A percentile compares a stretch with the other conserved stretches of the same genome.
phyloP scores from a whole-genome alignment of 2,329 filamentous ascomycete genomes.

The Xylaria sp. region DNA sequence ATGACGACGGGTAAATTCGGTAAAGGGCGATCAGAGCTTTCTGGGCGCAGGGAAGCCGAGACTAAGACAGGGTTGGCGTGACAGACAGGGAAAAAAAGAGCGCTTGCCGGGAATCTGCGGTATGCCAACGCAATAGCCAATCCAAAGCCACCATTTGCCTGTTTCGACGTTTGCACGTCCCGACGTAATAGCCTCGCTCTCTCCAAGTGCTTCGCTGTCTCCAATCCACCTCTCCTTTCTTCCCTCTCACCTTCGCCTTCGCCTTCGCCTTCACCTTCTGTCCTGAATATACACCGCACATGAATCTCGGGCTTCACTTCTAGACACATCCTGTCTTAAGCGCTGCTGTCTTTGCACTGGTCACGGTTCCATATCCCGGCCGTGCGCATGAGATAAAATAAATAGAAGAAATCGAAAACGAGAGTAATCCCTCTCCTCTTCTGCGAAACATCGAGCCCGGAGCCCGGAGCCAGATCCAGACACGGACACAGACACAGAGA shows the following conservation, averaged over 20 bases:
- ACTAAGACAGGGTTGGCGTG: conserved; percentile 15
- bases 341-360: neutral
- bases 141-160: conserved; percentile 20
- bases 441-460: neutral
- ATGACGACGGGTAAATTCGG: conserved; percentile 40
- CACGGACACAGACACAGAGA: neutral
- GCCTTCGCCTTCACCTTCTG: neutral
- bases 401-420: neutral
- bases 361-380: neutral
- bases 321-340: neutral
- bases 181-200: conserved; percentile 38
- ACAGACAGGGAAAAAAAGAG: conserved; percentile 31
- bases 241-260: neutral
- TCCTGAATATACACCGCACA: neutral
- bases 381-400: conserved; percentile 9
- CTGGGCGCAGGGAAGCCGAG: neutral
- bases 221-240: conserved; percentile 4
- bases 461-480: too few species aligned
- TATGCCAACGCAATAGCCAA: conserved; percentile 30
- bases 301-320: neutral
- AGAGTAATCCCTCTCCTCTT: neutral
- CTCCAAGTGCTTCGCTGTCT: conserved; percentile 15
- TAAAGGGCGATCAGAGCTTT: conserved; percentile 10
- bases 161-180: conserved; percentile 22
- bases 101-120: conserved; percentile 35